phyloP scores from a whole-genome alignment of 108 stramenopile genomes.

The Cyclotella cryptica region DNA sequence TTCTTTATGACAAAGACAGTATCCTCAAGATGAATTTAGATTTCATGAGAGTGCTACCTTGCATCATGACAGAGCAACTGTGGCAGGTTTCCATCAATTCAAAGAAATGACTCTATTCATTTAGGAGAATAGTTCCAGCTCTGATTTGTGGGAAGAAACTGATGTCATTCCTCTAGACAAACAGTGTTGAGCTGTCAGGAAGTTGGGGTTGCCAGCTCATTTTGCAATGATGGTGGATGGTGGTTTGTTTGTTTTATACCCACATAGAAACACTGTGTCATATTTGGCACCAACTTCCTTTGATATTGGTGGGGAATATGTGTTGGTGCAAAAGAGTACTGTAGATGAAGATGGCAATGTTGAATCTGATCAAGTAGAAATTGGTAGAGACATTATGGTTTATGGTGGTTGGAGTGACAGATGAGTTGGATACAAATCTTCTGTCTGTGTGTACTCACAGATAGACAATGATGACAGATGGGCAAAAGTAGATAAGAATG shows the following conservation, averaged over 20 bases:
- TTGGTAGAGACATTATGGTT: neutral
- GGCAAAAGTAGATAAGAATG: neutral
- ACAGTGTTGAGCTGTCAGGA: neutral
- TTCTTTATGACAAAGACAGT: neutral
- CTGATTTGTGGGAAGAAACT: constrained; percentile 2
- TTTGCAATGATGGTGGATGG: neutral
- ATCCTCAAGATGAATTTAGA: neutral
- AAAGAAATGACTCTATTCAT: constrained; percentile 1
- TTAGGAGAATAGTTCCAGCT: neutral
- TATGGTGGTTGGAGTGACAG: constrained; percentile 6
- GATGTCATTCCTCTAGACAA: constrained; percentile 1
- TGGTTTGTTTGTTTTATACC: neutral
- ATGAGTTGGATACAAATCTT: neutral
- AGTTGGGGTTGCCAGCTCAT: neutral
- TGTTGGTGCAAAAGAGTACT: neutral
- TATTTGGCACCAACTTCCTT: neutral
- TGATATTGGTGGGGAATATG: neutral
- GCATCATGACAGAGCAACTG: neutral
- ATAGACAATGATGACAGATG: neutral
- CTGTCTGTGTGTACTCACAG: constrained; percentile 1
- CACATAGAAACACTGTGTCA: neutral
- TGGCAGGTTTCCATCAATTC: neutral
- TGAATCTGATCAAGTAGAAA: neutral
- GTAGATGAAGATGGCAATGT: neutral
- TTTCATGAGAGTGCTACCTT: neutral